phyloP scores from a whole-genome alignment of 2,329 filamentous ascomycete species.

The Cryphonectria carpinicola region DNA sequence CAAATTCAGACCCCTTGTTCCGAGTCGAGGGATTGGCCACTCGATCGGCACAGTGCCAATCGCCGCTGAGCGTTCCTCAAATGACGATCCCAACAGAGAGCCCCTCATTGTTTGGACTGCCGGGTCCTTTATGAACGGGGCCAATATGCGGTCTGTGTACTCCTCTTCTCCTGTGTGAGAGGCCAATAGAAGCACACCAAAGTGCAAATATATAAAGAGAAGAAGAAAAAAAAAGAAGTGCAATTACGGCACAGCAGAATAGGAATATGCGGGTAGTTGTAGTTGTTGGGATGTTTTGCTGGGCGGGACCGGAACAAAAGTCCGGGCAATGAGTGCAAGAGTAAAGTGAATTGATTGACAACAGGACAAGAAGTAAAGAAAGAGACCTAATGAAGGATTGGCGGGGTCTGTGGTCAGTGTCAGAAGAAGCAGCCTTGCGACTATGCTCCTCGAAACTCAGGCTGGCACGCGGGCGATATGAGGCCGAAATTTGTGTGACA shows the following conservation, averaged over 20 bases:
- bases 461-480: neutral
- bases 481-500: neutral
- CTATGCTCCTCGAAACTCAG: neutral
- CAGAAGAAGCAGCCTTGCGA: neutral
- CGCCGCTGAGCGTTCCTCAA: constrained; percentile 7
- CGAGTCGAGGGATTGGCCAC: constrained; percentile 19
- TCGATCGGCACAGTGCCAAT: constrained; percentile 24
- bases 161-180: neutral
- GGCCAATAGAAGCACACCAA: neutral
- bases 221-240: constrained; percentile 1
- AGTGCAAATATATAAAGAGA: neutral
- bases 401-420: too few relatives aligned
- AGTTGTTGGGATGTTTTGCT: neutral
- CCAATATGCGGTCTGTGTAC: constrained; percentile 10
- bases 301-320: neutral
- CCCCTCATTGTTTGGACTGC: constrained; percentile 6
- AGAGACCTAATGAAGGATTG: neutral
- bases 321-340: neutral
- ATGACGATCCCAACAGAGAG: constrained; percentile 20
- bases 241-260: constrained; percentile 8
- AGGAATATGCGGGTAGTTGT: neutral
- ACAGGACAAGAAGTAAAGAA: neutral
- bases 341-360: neutral
- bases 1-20: constrained; percentile 9
- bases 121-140: constrained; percentile 4